Percentiles rank a stretch among this genome's conserved stretches.
These are phyloP conservation scores for Cornus suecica DNA, from an alignment of 148 eudicot species.

Conservation along the genomic window DNA sequence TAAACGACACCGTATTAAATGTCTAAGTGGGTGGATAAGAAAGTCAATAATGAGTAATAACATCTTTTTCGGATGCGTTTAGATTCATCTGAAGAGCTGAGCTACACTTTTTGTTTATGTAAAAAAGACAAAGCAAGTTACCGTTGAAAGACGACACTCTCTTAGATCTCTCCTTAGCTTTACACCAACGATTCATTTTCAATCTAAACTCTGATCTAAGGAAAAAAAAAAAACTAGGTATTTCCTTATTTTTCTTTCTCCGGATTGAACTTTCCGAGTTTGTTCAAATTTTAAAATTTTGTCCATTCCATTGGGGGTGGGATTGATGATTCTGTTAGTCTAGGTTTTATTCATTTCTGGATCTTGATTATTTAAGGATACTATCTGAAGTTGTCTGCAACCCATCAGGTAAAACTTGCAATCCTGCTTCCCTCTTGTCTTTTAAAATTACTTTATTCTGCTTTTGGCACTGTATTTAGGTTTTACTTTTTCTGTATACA, in stretches of 20 bases:
- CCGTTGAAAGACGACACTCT: slow-evolving; percentile 18
- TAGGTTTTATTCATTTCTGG: neutral
- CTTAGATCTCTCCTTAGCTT: neutral
- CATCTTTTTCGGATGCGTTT: neutral
- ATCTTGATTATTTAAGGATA: too few relatives aligned
- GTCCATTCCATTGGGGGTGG: neutral
- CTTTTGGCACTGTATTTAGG: slow-evolving; percentile 2
- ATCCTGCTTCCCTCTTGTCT: neutral
- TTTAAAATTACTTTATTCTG: neutral
- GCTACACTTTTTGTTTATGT: slow-evolving; percentile 4
- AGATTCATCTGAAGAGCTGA: neutral
- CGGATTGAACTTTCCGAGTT: neutral
- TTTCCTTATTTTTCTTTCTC: neutral
- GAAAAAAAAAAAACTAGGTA: neutral
- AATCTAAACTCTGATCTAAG: neutral
- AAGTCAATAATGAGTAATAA: too few relatives aligned
- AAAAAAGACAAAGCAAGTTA: slow-evolving; percentile 36
- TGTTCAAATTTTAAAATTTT: neutral
- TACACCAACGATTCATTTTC: neutral
- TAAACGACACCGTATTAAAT: neutral
- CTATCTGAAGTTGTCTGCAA: neutral
- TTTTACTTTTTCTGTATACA: neutral
- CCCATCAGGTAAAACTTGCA: neutral
- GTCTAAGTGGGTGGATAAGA: neutral
- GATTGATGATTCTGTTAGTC: neutral